Base-by-base conservation (phyloP, 2,329 filamentous ascomycete species). In the Trichoderma koningii region DNA sequence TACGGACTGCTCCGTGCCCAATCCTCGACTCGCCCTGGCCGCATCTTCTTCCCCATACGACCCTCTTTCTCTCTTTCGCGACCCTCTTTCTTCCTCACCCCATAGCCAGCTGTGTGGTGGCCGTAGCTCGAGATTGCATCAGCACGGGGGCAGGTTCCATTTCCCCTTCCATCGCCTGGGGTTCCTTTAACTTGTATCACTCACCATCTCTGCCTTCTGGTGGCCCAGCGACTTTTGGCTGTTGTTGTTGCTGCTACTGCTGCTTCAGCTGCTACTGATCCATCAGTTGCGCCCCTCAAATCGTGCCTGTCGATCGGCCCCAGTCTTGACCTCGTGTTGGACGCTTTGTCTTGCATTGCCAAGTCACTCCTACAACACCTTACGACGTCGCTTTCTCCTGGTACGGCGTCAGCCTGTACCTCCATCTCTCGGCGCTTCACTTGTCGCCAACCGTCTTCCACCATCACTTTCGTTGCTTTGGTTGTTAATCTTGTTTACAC, bases 251-350 rank as follows among this genome's bases (percentile, higher is more conserved):
- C 26, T 38, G 34, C 12, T 38, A 23, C 14, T 38, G 23, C 42
- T 63, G 63, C 17, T 28, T 5, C 19, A 50, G 64, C 50, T 56
- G 52, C 64, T 52, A 56, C 59, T 63, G 51, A 41, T 44, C 52
- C 61, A 64, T 48, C 61, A 44, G 51, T 66, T 34, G 52, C 59
- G 52, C 51, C 48, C 30, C 19, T 45, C 38, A 34, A 53, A 59
- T 57, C 52, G 65, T 68, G 51, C 66, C 67, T 67, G 67, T 63
- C 66, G 63, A 66, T 66, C 63, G 66, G 38, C 52, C 56, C 63
- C 23, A 28, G 48, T 23, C n/a, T 45, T 45, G 51, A 47, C 55
- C 64, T 55, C 41, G 63, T 61, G 50, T 48, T 48, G 28, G 42
- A 42, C 45, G 48, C 38, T 38, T 65, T 65, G 63, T 55, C 63